phyloP scores from a whole-genome alignment of 768 basidiomycete species.

The Pisolithus sp. region DNA sequence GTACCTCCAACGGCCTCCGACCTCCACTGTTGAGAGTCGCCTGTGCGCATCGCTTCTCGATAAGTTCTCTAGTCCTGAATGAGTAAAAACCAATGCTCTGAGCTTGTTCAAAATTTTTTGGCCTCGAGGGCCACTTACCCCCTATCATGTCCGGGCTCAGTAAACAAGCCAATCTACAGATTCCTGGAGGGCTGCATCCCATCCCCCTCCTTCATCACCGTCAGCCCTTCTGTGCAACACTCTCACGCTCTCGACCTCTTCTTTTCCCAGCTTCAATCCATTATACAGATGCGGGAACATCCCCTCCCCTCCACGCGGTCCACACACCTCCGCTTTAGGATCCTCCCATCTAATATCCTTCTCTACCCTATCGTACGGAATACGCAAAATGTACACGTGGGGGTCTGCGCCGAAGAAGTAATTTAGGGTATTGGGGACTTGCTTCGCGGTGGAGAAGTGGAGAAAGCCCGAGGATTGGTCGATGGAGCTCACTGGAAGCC shows the following conservation, averaged over 20 bases:
- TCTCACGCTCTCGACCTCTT: conserved; percentile 39
- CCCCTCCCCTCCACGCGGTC: conserved; percentile 38
- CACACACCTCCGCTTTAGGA: conserved; percentile 34
- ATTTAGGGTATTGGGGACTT: conserved; percentile 41
- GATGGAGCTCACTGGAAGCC: conserved; percentile 44
- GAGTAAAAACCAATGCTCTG: no score
- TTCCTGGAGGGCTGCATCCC: conserved; percentile 26
- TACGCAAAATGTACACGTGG: conserved; percentile 36
- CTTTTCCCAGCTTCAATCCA: conserved; percentile 34
- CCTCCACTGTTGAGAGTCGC: no score
- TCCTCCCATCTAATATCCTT: conserved; percentile 45
- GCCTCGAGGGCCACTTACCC: no score
- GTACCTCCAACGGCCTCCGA: no score
- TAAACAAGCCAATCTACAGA: conserved; percentile 30
- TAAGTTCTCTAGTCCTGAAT: no score
- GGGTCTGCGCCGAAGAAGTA: conserved; percentile 39
- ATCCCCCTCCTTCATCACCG: conserved; percentile 13
- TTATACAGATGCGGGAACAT: conserved; percentile 54
- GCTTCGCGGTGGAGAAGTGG: conserved; percentile 49
- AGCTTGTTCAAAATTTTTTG: no score
- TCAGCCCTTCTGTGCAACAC: conserved; percentile 16
- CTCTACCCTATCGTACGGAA: conserved; percentile 36
- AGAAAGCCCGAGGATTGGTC: conserved; percentile 44
- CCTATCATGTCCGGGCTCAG: conserved; percentile 9
- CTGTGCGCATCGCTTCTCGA: no score